Conservation (phyloP, 192 early-diverging fungal genomes). For the Haplosporangium gracile region DNA sequence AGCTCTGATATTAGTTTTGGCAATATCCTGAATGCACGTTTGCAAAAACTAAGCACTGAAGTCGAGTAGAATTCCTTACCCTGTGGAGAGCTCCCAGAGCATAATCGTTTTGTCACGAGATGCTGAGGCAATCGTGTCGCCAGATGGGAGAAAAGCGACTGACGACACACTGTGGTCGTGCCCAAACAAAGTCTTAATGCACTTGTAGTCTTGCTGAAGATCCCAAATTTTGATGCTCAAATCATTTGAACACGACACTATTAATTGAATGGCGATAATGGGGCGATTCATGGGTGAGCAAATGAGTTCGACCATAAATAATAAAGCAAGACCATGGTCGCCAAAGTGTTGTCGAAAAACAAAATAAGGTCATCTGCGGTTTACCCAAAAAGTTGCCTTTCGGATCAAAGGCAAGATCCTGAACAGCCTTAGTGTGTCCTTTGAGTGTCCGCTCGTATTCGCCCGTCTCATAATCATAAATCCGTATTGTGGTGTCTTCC, state of each 20-base stretch:
- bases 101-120: slow-evolving; percentile 93
- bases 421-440: slow-evolving; percentile 97
- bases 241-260: slow-evolving; percentile 92
- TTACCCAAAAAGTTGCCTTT: slow-evolving; percentile 87
- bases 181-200: slow-evolving; percentile 87
- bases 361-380: slow-evolving; percentile 2
- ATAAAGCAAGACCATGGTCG: background rate
- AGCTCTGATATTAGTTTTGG: background rate
- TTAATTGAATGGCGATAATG: background rate
- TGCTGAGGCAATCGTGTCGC: slow-evolving; percentile 88
- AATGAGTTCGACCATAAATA: background rate
- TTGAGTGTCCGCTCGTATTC: slow-evolving; percentile 94
- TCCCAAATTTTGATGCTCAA: slow-evolving; percentile 95
- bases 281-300: background rate
- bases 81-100: slow-evolving; percentile 88
- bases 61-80: slow-evolving; percentile 61
- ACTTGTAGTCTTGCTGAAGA: slow-evolving; percentile 81
- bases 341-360: background rate
- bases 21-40: background rate
- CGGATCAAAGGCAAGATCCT: slow-evolving; percentile 86
- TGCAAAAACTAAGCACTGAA: background rate
- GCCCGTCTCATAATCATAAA: slow-evolving; percentile 96
- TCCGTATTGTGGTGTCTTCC: slow-evolving; percentile 93
- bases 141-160: slow-evolving; percentile 79
- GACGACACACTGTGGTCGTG: slow-evolving; percentile 95